A percentile compares a stretch with the other conserved stretches of the same genome.
Evolutionary conservation across 1,284 basidiomycete genomes (phyloP).

Genomic region (Puccinia novopanici): DNA sequence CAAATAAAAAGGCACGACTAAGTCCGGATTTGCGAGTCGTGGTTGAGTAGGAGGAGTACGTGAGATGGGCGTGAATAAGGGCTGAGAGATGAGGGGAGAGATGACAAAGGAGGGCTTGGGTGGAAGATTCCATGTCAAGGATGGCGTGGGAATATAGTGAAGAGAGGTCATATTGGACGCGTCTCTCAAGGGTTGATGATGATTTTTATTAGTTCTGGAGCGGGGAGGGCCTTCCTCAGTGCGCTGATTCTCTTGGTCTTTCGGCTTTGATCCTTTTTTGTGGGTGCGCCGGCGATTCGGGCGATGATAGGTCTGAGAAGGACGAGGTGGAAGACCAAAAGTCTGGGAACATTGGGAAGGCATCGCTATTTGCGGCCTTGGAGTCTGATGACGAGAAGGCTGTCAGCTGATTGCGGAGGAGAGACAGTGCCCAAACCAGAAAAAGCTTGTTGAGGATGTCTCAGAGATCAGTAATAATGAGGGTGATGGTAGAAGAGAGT

Average conservation of each 20-base stretch:
- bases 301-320: not conserved
- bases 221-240: not conserved
- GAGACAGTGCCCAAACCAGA: not conserved
- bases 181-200: conserved; percentile 17
- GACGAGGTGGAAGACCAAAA: conserved; percentile 17
- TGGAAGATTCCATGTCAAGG: not conserved
- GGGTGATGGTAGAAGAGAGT: conserved; percentile 1
- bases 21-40: not conserved
- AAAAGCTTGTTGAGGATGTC: not conserved
- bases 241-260: conserved; percentile 17
- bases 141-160: not conserved
- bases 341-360: conserved; percentile 6
- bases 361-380: not conserved
- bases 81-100: not conserved
- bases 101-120: conserved; percentile 12
- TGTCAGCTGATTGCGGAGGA: conserved; percentile 3
- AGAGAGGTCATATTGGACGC: conserved; percentile 31
- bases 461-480: not conserved
- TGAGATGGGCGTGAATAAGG: not conserved
- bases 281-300: conserved; percentile 1
- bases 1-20: not conserved
- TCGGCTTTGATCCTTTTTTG: not conserved
- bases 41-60: not conserved
- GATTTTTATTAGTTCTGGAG: not conserved
- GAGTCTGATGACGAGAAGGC: not conserved